Percentiles rank a stretch among this genome's conserved stretches.
phyloP scores from a whole-genome alignment of 75 land plant species.

The Ceratopteris richardii region DNA sequence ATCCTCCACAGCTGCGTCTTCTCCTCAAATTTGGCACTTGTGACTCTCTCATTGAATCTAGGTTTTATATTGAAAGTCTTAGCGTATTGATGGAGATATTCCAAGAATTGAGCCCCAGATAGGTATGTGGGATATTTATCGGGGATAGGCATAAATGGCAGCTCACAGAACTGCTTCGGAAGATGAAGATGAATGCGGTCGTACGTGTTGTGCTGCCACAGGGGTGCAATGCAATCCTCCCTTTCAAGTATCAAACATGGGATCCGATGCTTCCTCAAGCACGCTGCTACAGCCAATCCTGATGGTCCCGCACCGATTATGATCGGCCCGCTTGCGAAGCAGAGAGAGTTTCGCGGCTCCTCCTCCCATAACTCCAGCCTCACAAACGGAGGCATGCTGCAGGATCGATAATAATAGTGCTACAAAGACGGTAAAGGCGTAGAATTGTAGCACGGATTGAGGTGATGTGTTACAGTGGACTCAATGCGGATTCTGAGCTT shows the following conservation, averaged over 20 bases:
- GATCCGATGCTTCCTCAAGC: conserved; percentile 33
- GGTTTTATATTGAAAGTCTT: conserved; percentile 27
- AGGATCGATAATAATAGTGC: no score
- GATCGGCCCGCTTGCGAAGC: conserved; percentile 9
- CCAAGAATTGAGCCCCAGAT: conserved; percentile 30
- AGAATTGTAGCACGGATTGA: no score
- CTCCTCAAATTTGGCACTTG: conserved; percentile 23
- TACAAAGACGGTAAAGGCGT: no score
- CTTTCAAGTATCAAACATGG: conserved; percentile 45
- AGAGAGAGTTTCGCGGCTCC: conserved; percentile 2
- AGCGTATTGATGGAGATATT: conserved; percentile 44
- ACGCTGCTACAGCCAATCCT: conserved; percentile 61
- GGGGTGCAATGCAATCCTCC: conserved; percentile 61
- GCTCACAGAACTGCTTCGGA: conserved; percentile 64
- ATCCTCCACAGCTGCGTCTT: conserved; percentile 14
- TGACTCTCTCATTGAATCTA: conserved; percentile 21
- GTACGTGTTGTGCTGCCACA: conserved; percentile 60
- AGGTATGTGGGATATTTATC: conserved; percentile 57
- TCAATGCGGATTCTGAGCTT: no score
- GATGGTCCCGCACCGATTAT: conserved; percentile 65
- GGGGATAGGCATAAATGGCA: conserved; percentile 53
- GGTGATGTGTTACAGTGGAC: no score
- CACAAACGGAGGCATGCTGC: not conserved
- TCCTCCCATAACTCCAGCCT: conserved; percentile 2
- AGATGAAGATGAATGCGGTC: conserved; percentile 73